These are phyloP conservation scores for Stachybotrys chlorohalonatus DNA, from an alignment of 2,329 filamentous ascomycete species.

Conservation along the genomic window DNA sequence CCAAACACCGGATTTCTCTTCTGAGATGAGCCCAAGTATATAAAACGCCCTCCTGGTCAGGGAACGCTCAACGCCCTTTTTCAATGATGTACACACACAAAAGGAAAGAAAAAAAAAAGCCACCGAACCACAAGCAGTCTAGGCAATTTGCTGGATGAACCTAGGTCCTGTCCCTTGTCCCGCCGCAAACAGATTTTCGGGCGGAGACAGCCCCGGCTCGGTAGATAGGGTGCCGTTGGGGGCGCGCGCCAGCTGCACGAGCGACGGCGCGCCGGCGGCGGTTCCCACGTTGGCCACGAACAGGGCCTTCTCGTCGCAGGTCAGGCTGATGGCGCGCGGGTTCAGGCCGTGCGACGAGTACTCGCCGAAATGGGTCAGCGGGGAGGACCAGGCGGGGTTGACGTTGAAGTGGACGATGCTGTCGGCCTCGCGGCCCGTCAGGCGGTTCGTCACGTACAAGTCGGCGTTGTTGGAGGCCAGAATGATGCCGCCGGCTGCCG, in stretches of 20 bases:
- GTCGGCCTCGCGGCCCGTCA: slow-evolving; percentile 35
- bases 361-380: slow-evolving; percentile 22
- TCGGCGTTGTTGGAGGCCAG: slow-evolving; percentile 30
- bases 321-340: slow-evolving; percentile 38
- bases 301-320: slow-evolving; percentile 24
- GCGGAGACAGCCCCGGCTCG: slow-evolving; percentile 4
- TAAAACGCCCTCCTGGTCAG: too few relatives aligned
- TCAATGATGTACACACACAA: neutral
- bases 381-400: slow-evolving; percentile 16
- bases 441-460: slow-evolving; percentile 43
- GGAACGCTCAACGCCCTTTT: too few relatives aligned
- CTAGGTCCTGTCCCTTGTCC: slow-evolving; percentile 16
- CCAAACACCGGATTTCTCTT: too few relatives aligned
- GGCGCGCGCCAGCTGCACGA: too few relatives aligned
- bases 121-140: neutral
- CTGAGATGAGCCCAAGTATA: too few relatives aligned
- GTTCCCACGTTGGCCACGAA: slow-evolving; percentile 32
- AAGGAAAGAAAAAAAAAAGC: neutral
- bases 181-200: slow-evolving; percentile 15
- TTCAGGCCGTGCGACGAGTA: slow-evolving; percentile 23
- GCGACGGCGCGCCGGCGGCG: too few relatives aligned
- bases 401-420: slow-evolving; percentile 37
- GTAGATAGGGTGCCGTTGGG: slow-evolving; percentile 14
- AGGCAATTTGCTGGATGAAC: slow-evolving; percentile 21
- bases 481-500: slow-evolving; percentile 36